Base-by-base conservation (phyloP, 257 asterid species). In the Forsythia suspensa region DNA sequence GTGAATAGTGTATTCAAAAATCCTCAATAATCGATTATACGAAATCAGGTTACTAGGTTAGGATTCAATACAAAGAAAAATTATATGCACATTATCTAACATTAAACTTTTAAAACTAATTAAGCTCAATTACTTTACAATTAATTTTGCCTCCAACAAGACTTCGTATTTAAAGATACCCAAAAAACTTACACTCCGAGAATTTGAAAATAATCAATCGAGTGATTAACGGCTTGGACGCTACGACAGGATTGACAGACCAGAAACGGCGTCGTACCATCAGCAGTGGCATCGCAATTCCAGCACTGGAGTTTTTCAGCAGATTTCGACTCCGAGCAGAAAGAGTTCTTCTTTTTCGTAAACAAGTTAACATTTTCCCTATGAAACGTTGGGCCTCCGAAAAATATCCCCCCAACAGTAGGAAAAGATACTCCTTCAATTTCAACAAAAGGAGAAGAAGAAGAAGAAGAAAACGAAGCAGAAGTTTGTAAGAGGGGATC, bases 191-290 rank as follows among this genome's bases (percentile, higher is more conserved):
- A 95, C 98, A 88, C 69, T 77, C 97, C 95, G 74, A 96, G 90
- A 65, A 96, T 91, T 7, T 84, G 95, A 89, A 94, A 96, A 81
- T 84, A 96, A 87, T 96, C 96, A 57, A 88, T 76, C 76, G 96
- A 86, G 34, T 83, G 82, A 59, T 89, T 76, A n/a, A 91, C 87
- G n/a, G 95, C 91, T 72, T 95, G 99, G 29, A 94, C 90, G 71
- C 89, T 82, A 80, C 94, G 88, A 72, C 99, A 95, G 81, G 86
- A 85, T 52, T 81, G 84, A 80, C 98, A 96, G 81, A 91, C 88
- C 73, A 93, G 92, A 81, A 96, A 91, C 85, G 94, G 88, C 73
- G 78, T 79, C 86, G 88, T 66, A 36, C 63, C 42, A 43, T 80
- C 77, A 8, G 88, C 84, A 55, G 41, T 85, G 24, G 82, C 85